A percentile compares a stretch with the other conserved stretches of the same genome.
Conservation (phyloP, 75 land plant genomes). For the Isoetes taiwanensis region DNA sequence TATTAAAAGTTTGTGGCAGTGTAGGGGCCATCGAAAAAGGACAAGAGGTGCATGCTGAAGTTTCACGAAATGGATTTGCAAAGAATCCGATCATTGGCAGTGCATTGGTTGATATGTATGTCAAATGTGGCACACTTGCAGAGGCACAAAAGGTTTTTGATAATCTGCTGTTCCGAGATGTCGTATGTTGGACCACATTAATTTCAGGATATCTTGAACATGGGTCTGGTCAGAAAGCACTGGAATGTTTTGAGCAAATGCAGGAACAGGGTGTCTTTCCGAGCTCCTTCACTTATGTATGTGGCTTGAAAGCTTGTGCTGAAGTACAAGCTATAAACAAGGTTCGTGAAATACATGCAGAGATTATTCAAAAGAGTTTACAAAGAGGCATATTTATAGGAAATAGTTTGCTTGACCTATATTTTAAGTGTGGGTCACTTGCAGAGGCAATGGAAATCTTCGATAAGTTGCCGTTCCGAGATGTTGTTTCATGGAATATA, state of each 20-base stretch:
- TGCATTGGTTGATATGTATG: slow-evolving; percentile 43
- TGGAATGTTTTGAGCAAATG: slow-evolving; percentile 48
- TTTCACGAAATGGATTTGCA: slow-evolving; percentile 21
- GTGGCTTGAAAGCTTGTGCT: slow-evolving; percentile 48
- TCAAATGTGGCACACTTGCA: slow-evolving; percentile 29
- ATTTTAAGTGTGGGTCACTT: slow-evolving; percentile 42
- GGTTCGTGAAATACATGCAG: slow-evolving; percentile 39
- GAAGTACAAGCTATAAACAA: slow-evolving; percentile 30
- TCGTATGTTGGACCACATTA: slow-evolving; percentile 7
- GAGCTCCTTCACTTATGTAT: slow-evolving; percentile 39
- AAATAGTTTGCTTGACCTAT: slow-evolving; percentile 27
- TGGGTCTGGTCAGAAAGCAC: slow-evolving; percentile 9
- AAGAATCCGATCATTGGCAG: slow-evolving; percentile 18
- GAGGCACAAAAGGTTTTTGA: slow-evolving; percentile 25
- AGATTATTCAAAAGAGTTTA: slow-evolving; percentile 16
- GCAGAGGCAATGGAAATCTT: slow-evolving; percentile 24
- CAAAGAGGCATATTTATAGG: slow-evolving; percentile 33
- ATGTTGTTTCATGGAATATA: slow-evolving; percentile 38
- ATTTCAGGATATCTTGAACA: background rate
- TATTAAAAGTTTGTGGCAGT: slow-evolving; percentile 34
- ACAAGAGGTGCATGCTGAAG: slow-evolving; percentile 25
- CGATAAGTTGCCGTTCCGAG: slow-evolving; percentile 14
- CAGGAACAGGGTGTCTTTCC: slow-evolving; percentile 23
- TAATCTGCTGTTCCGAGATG: slow-evolving; percentile 15
- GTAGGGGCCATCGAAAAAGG: slow-evolving; percentile 13